Base-by-base conservation (phyloP, 2,329 filamentous ascomycete genomes). In the Thermothelomyces thermophilus region DNA sequence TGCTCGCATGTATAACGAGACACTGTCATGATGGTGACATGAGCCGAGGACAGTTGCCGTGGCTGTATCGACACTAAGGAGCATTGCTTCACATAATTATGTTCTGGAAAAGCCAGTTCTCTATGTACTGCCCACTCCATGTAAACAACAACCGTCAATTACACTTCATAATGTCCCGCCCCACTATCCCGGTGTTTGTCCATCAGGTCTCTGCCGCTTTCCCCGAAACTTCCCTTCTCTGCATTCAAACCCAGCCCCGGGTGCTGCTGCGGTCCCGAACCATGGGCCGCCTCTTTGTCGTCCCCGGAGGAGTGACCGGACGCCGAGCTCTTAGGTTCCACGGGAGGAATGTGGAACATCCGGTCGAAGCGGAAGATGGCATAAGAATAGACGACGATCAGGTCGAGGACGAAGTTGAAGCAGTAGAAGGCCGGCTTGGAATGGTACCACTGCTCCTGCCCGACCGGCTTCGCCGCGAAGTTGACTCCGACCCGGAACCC, bases 401-500 rank as follows among this genome's bases (percentile, higher is more conserved):
- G 69, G 67, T 95, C 90, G 31, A 90, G 73, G n/a, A 70, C 72
- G 63, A 87, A 94, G 69, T 87, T 86, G 71, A 93, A 87, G 62
- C 82, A 68, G 70, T 93, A 95, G 71, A 89, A 94, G 60, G 78
- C 80, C 2, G 81, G 77, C 64, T 83, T 86, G 61, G 71, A 72
- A 60, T 88, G 77, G 64, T 83, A 93, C 76, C 83, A 86, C 8
- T 83, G 82, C 2, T 85, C 80, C 54, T 80, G 33, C 11, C 40
- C 70, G 50, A 60, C 58, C 3, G 72, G 78, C 36, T 73, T 75
- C 1, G 72, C 63, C 50, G 73, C 71, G 66, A 76, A 88, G 36
- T 63, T 69, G 1, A 77, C 78, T 13, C 75, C 85, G 26, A 78
- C 72, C 35, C 87, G 77, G 69, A 88, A 90, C 13, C 72, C 71